Base-by-base conservation (phyloP, 2,329 filamentous ascomycete species). In the Trichoderma koningii region DNA sequence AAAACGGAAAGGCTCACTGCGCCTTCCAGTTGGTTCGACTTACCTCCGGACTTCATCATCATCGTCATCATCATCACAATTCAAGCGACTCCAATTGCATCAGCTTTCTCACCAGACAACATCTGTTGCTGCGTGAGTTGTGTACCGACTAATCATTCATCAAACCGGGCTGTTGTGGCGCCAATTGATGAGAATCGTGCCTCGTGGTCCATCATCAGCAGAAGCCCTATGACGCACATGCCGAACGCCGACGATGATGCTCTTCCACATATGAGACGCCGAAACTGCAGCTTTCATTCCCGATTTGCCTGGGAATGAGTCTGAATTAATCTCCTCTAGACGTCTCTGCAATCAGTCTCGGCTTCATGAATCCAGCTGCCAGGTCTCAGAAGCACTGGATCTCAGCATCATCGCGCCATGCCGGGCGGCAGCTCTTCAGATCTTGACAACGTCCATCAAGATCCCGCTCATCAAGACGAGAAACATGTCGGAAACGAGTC, bases 191-290 rank as follows among this genome's bases (percentile, higher is more conserved):
- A 14, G 19, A 14, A 14, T 42, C 21, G 9, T 28, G 21, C 3
- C 7, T 30, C 7, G n/a, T 51, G 47, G 21, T 15, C 6, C 19
- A 30, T 19, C 47, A 12, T 42, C 34, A 23, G 38, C 42, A 38
- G 12, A 38, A 38, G 34, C 19, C 26, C 34, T 53, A 48, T 45
- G 59, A 53, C 59, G 59, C 52, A 62, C 47, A 62, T 62, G 59
- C 59, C 59, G 59, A 62, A 62, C 15, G 59, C 59, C 59, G 59
- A 50, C n/a, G 12, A 62, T 62, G 30, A 48, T 12, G 14, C 3
- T n/a, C 42, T 17, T 17, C 3, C 12, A 5, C 34, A 38, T 5
- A 38, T 38, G 34, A 38, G 34, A 38, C 34, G 10, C 34, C 34
- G 34, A 38, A 14, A 14, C 14, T 14, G 34, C 34, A 14, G 14